A percentile compares a stretch with the other conserved stretches of the same genome.
Conservation (phyloP, 78 protist genomes). For the Cyanophora paradoxa region DNA sequence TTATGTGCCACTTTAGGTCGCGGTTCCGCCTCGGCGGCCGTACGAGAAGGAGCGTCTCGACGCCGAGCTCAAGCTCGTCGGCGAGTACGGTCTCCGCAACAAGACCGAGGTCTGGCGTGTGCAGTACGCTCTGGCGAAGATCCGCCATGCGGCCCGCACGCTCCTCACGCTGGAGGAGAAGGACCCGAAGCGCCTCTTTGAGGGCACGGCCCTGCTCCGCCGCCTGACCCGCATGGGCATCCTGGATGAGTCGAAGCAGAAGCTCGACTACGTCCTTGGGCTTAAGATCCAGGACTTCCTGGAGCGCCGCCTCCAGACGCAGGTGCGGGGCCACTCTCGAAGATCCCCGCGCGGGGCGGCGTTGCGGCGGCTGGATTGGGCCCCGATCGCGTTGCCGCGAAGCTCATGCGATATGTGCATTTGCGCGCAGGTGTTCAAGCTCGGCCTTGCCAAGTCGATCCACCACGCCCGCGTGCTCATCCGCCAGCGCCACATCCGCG, state of each 20-base stretch:
- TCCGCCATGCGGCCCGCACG: slow-evolving; percentile 94
- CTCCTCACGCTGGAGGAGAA: slow-evolving; percentile 94
- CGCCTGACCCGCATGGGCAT: slow-evolving; percentile 90
- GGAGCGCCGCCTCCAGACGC: slow-evolving; percentile 99
- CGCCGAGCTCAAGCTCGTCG: slow-evolving; percentile 89
- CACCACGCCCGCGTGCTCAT: slow-evolving; percentile 99
- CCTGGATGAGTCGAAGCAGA: slow-evolving; percentile 81
- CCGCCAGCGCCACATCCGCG: slow-evolving; percentile 97
- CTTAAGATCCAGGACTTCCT: slow-evolving; percentile 92
- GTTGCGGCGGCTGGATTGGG: too few relatives aligned
- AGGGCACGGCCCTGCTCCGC: slow-evolving; percentile 96
- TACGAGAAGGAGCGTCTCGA: slow-evolving; percentile 99
- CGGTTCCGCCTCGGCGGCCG: slow-evolving; percentile 99
- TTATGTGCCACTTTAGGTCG: too few relatives aligned
- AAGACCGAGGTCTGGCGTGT: slow-evolving; percentile 99
- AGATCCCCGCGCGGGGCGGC: too few relatives aligned
- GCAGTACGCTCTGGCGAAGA: slow-evolving; percentile 86
- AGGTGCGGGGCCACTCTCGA: too few relatives aligned
- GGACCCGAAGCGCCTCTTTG: slow-evolving; percentile 72
- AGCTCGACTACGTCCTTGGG: slow-evolving; percentile 95
- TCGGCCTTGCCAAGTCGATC: slow-evolving; percentile 91
- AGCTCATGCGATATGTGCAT: too few relatives aligned
- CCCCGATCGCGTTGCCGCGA: too few relatives aligned
- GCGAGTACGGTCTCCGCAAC: slow-evolving; percentile 96
- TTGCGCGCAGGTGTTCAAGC: slow-evolving; percentile 85